Evolutionary conservation across 2,329 filamentous ascomycete genomes (phyloP).

Genomic region (Fonsecaea erecta): DNA sequence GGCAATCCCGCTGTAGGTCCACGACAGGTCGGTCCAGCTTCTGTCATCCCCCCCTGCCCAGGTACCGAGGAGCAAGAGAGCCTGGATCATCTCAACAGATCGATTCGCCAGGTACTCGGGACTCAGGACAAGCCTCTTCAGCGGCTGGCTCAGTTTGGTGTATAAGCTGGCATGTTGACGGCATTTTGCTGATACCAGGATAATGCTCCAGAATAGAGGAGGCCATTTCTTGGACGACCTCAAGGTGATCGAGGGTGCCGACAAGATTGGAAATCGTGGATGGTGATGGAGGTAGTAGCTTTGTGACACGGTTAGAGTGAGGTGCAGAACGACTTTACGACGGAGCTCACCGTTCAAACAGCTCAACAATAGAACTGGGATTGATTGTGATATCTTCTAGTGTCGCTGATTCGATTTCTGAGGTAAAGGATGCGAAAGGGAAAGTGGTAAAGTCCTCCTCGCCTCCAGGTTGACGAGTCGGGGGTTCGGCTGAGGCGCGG

Average conservation of each 20-base stretch:
- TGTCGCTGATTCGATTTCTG: slow-evolving; percentile 5
- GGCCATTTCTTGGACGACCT: slow-evolving; percentile 17
- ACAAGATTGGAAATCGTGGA: slow-evolving; percentile 12
- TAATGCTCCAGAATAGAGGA: slow-evolving; percentile 18
- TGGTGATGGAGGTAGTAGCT: slow-evolving; percentile 18
- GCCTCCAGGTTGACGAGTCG: background rate
- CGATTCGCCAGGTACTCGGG: slow-evolving; percentile 15
- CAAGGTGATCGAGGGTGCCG: slow-evolving; percentile 8
- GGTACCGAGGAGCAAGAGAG: slow-evolving; percentile 12
- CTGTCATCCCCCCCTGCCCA: slow-evolving; percentile 17
- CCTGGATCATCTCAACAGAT: slow-evolving; percentile 18
- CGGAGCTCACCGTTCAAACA: slow-evolving; percentile 13
- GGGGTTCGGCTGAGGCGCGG: background rate
- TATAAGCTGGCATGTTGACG: slow-evolving; percentile 6
- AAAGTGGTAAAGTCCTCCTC: slow-evolving; percentile 17
- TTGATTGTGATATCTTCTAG: slow-evolving; percentile 15
- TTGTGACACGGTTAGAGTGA: background rate
- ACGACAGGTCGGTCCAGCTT: slow-evolving; percentile 19
- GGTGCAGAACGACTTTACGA: background rate
- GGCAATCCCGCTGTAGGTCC: slow-evolving; percentile 19
- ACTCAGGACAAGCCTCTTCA: slow-evolving; percentile 16
- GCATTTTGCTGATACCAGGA: slow-evolving; percentile 17
- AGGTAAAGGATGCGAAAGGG: slow-evolving; percentile 8
- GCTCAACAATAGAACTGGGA: slow-evolving; percentile 8
- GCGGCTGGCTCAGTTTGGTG: slow-evolving; percentile 16